Evolutionary conservation across 148 eudicot genomes (phyloP), one percentile per base, ranked within the genome.

Genomic region (Fagopyrum tataricum): DNA sequence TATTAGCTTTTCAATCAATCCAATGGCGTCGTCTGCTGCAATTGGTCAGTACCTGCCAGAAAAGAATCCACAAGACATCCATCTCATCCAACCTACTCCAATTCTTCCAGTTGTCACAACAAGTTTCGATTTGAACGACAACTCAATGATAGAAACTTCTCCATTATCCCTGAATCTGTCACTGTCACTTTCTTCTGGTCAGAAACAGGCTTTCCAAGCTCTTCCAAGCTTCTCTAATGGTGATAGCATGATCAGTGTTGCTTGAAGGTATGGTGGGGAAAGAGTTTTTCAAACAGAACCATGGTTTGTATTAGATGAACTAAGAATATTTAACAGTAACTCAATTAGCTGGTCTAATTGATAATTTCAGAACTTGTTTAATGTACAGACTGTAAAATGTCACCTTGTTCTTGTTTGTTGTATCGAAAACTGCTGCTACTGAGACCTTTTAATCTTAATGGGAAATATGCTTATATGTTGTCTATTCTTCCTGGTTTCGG

Each of bases 231-330:
- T 41, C 44, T 40, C 44, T 20, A 23, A 44, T 17, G 71, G 71
- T 6, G 71, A 68, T 68, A 68, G 14, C 71, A 68, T 68, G 12
- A 70, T 70, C 72, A 70, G 72, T 70, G 72, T 70, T 26, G 72
- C 52, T 70, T 70, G 72, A 70, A 37, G 40, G 69, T 37, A 59
- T 59, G 66, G 66, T 23, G 31, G 20, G 31, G 4, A 59, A 49
- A 59, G 13, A 23, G 37, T 4, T 14, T 9, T 59, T 37, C 39
- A 31, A 37, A 14, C 20, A 64, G 69, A 24, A 37, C 31, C 31
- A 14, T 55, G 61, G 61, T 18, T 18, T 64, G 43, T 43, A 31
- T 64, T 64, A 39, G 69, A 43, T 37, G 44, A 43, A 64, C 69
- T 64, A 64, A 64, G 31, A 62, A 42, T 64, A 64, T 31, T 31